phyloP scores from a whole-genome alignment of 139 green algal genomes.

The Raphidocelis subcapitata region DNA sequence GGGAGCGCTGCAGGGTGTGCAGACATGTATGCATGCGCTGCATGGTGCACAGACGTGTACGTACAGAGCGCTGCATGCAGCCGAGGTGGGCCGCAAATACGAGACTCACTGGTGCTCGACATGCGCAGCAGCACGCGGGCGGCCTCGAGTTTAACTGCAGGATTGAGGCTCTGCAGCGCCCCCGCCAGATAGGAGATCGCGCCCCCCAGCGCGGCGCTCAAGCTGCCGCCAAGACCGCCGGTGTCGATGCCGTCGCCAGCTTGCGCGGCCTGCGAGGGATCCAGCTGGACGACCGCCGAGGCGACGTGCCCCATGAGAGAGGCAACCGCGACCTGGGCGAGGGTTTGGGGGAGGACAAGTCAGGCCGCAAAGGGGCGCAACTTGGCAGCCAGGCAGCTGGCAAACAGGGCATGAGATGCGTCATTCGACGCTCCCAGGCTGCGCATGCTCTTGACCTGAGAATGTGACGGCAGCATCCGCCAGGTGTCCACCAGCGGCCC shows the following conservation, averaged over 20 bases:
- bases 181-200: neutral
- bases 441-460: conserved; percentile 20
- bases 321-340: too few species aligned
- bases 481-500: conserved; percentile 28
- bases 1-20: too few species aligned
- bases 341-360: too few species aligned
- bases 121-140: conserved; percentile 13
- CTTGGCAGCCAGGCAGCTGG: too few species aligned
- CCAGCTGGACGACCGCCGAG: neutral
- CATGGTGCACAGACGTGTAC: too few species aligned
- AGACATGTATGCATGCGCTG: too few species aligned
- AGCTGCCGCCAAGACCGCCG: neutral
- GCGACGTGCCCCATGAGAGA: conserved; percentile 23
- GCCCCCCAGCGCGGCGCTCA: neutral
- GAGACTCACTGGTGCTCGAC: neutral
- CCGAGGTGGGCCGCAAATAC: too few species aligned
- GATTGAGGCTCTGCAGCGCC: conserved; percentile 3
- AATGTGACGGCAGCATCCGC: conserved; percentile 22
- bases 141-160: conserved; percentile 23
- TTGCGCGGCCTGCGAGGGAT: too few species aligned
- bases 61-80: too few species aligned
- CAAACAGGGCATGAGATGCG: too few species aligned
- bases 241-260: neutral
- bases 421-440: too few species aligned
- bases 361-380: too few species aligned